Evolutionary conservation across 306 rosid genomes (phyloP).

Genomic region (Begonia peltatifolia): DNA sequence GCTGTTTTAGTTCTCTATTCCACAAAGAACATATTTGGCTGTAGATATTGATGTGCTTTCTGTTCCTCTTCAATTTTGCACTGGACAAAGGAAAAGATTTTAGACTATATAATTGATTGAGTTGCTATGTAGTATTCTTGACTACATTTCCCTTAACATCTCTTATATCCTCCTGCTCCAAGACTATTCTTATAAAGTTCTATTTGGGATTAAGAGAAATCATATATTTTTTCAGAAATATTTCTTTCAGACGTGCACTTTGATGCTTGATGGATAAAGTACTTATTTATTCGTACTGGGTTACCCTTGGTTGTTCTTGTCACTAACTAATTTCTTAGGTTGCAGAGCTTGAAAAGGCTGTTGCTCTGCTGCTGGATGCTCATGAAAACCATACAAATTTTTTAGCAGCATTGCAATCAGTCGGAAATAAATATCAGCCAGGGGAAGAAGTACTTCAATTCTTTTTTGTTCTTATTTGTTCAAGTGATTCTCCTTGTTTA

Average conservation of each 20-base stretch:
- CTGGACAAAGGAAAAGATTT: too few relatives aligned
- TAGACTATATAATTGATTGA: too few relatives aligned
- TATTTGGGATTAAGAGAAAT: not conserved
- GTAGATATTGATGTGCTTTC: too few relatives aligned
- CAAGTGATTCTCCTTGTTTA: not conserved
- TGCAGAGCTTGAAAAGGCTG: conserved; percentile 64
- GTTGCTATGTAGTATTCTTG: too few relatives aligned
- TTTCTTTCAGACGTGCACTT: not conserved
- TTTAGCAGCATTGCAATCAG: conserved; percentile 47
- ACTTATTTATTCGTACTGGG: not conserved
- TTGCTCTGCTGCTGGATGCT: conserved; percentile 31
- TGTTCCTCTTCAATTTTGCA: too few relatives aligned
- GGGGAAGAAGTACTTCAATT: conserved; percentile 35
- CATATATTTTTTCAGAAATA: not conserved
- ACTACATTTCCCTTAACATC: too few relatives aligned
- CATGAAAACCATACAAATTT: conserved; percentile 36
- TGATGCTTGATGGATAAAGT: not conserved
- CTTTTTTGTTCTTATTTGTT: not conserved
- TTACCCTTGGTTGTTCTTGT: conserved; percentile 5
- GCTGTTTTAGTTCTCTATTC: too few relatives aligned
- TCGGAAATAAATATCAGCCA: conserved; percentile 46
- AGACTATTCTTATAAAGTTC: not conserved
- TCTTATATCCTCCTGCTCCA: not conserved
- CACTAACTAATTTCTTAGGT: conserved; percentile 29
- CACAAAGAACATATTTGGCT: too few relatives aligned